A percentile compares a stretch with the other conserved stretches of the same genome.
These are phyloP conservation scores for Scalesia atractyloides DNA, from an alignment of 129 eudicot species.

Conservation along the genomic window DNA sequence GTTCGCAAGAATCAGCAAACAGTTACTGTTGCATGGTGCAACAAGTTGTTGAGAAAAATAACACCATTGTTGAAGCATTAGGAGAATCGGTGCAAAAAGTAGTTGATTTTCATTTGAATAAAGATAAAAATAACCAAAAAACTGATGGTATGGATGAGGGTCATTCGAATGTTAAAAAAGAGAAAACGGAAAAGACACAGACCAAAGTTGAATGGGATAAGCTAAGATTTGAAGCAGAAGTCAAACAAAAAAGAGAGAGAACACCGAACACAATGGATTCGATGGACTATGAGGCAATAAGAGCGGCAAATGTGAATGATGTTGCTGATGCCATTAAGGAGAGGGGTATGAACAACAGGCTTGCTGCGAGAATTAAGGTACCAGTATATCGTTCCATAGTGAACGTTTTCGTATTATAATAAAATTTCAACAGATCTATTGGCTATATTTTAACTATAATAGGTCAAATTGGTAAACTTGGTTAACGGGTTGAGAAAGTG, in stretches of 20 bases:
- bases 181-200: slow-evolving; percentile 43
- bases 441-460: neutral
- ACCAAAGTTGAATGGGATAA: slow-evolving; percentile 68
- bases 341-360: slow-evolving; percentile 97
- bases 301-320: slow-evolving; percentile 65
- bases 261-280: slow-evolving; percentile 73
- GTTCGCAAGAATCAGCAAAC: slow-evolving; percentile 42
- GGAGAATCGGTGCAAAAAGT: slow-evolving; percentile 34
- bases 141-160: neutral
- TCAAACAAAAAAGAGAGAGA: slow-evolving; percentile 51
- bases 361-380: slow-evolving; percentile 90
- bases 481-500: neutral
- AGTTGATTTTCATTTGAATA: slow-evolving; percentile 1
- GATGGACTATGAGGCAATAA: slow-evolving; percentile 87
- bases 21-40: slow-evolving; percentile 27
- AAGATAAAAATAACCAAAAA: neutral
- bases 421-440: neutral
- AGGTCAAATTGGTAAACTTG: neutral
- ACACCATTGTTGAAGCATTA: slow-evolving; percentile 27
- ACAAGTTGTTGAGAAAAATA: slow-evolving; percentile 27
- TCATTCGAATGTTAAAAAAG: slow-evolving; percentile 29
- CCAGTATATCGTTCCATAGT: neutral
- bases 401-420: slow-evolving; percentile 15
- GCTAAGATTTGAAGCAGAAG: slow-evolving; percentile 59
- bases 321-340: slow-evolving; percentile 82